These are phyloP conservation scores for Citrus maxima DNA, from an alignment of 345 rosid species.

Conservation along the genomic window DNA sequence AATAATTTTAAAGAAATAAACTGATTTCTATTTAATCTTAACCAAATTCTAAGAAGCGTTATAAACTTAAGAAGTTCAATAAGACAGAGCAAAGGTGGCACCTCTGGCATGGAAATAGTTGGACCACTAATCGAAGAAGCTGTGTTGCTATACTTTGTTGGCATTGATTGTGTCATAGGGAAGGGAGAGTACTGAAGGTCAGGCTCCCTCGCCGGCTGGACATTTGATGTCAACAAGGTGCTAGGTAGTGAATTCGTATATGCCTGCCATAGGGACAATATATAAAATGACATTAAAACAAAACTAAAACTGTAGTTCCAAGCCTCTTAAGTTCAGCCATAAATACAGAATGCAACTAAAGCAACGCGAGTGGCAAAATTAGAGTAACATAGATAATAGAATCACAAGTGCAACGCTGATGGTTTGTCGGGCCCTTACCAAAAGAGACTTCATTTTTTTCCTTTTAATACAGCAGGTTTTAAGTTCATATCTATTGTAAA, in stretches of 20 bases:
- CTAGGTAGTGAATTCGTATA: slow-evolving; percentile 75
- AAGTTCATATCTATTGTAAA: background rate
- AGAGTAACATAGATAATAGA: background rate
- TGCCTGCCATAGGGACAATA: slow-evolving; percentile 45
- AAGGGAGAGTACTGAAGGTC: slow-evolving; percentile 84
- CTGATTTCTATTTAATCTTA: background rate
- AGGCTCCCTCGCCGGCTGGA: slow-evolving; percentile 72
- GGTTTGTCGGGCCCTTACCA: background rate
- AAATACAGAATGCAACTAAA: background rate
- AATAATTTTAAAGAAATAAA: background rate
- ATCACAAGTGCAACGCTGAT: background rate
- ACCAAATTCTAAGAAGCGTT: background rate
- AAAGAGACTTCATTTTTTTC: background rate
- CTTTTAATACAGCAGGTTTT: background rate
- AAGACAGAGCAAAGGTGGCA: slow-evolving; percentile 11
- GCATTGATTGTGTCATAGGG: slow-evolving; percentile 61
- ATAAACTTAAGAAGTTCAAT: background rate
- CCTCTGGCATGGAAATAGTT: slow-evolving; percentile 81
- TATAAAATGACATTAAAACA: background rate
- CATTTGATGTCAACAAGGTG: slow-evolving; percentile 64
- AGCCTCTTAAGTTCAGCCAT: background rate
- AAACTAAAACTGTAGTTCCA: background rate
- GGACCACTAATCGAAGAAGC: slow-evolving; percentile 70
- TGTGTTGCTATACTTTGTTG: slow-evolving; percentile 59
- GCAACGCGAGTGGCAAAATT: background rate